Evolutionary conservation across 257 asterid species (phyloP), one percentile per base, ranked within the genome.

Genomic region (Ajuga chamaepitys): DNA sequence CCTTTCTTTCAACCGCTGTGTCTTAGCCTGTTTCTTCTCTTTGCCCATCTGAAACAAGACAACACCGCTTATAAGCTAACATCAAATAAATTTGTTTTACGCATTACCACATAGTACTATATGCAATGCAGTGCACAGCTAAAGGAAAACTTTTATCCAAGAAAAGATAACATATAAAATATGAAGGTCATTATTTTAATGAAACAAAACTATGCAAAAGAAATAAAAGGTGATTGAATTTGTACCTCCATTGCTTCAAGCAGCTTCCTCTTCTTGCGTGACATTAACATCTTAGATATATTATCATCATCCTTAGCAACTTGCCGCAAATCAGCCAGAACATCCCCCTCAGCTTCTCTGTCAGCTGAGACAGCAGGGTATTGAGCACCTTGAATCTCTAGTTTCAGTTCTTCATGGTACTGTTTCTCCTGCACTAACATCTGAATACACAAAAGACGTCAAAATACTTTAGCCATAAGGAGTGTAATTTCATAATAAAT

Each of bases 181-280:
- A 59, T 4, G n/a, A 5, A 28, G 35, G 30, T 16, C 9, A 4
- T 2, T 10, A 41, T 13, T 42, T 59, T n/a, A 13, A 64, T 26
- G 21, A 53, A 64, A 58, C 24, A 55, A 54, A 73, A 28, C 37
- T 9, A 4, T 11, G 45, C 12, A 3, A 21, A 25, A 22, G 35
- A 13, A 22, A 53, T 5, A 40, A 5, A 45, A 17, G 30, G 28
- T 24, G 32, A 40, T 50, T 22, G 14, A 16, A 58, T 68, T 51
- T 65, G 75, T 68, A 90, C 96, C 91, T 76, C 62, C 83, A 86
- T 88, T n/a, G 97, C 95, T 4, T 75, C 71, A 6, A 66, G 46
- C 17, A 94, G 78, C 73, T 76, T 77, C 59, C 86, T 77, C 86
- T 70, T 83, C 67, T 70, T 88, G 53, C 91, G 93, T 0, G 93